Evolutionary conservation across 2,329 filamentous ascomycete genomes (phyloP), one percentile per base, ranked within the genome.

Genomic region (Pseudocercospora ulei): DNA sequence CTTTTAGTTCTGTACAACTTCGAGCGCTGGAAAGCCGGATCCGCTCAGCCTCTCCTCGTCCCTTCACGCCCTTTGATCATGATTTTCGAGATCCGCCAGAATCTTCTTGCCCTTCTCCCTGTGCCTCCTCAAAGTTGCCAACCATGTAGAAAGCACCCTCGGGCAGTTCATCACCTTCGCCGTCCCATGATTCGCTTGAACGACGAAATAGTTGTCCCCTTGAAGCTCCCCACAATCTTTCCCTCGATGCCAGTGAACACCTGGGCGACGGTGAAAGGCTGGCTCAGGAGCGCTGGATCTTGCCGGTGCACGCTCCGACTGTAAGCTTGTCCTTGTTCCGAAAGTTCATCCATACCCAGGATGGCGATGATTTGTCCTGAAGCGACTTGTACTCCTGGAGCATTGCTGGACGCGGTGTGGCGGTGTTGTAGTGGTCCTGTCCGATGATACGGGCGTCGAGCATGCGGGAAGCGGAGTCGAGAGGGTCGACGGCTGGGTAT

Each of bases 361-460:
- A 98, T 98, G 70, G 90, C 90, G 76, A 62, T 62, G 80, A 98
- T 98, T n/a, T n/a, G 75, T 98, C 90, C 75, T 98, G 90, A 56
- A 98, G 85, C 53, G 88, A 96, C 83, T 96, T 96, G 83, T 98
- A 98, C 77, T 96, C 90, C 74, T 98, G 90, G 66, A 98, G 81
- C 71, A 95, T 96, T 94, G 86, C 76, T 98, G 90, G 63, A 98
- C 90, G 60, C 80, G 80, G 67, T n/a, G 82, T 83, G 67, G 90
- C 90, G 60, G 79, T 88, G 49, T 86, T 67, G 80, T 98, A 98
- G 78, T 98, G 90, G 49, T 98, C 90, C 64, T 96, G 75, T 67
- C 90, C 90, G 62, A 98, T 82, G 64, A 98, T 79, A 83, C 90
- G 87, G 70, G 90, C 85, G 74, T 96, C 90, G 64, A 98, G 76